Evolutionary conservation across 139 green algal species (phyloP).

Genomic region (Mesotaenium endlicherianum): DNA sequence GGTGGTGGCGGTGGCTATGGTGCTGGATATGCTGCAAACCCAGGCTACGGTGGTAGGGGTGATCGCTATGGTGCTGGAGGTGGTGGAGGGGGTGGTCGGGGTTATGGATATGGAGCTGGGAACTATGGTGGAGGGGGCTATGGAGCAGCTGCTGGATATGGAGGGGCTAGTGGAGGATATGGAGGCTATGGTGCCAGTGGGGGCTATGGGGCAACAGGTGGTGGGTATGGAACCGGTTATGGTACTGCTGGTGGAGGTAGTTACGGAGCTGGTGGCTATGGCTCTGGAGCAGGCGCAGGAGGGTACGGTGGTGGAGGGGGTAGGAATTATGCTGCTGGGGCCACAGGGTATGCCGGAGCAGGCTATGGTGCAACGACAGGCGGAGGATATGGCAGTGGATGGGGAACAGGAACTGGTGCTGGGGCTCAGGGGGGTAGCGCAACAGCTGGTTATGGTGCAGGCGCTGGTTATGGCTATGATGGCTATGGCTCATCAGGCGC

Average conservation of each 20-base stretch:
- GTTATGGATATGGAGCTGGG: not conserved
- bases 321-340: not conserved
- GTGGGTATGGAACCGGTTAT: slow-evolving; percentile 7
- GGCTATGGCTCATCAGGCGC: not conserved
- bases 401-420: not conserved
- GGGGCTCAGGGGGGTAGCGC: not conserved
- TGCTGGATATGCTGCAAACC: not conserved
- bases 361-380: slow-evolving; percentile 9
- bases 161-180: not conserved
- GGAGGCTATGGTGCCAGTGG: slow-evolving; percentile 5
- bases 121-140: not conserved
- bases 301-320: not conserved
- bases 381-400: not conserved
- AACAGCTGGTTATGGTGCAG: not conserved
- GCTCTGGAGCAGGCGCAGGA: not conserved
- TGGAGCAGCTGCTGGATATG: slow-evolving; percentile 10
- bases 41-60: slow-evolving; percentile 10
- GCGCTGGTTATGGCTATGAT: slow-evolving; percentile 16
- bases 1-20: not conserved
- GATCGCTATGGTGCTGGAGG: not conserved
- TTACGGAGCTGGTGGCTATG: slow-evolving; percentile 7
- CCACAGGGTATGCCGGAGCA: not conserved
- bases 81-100: not conserved
- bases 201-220: not conserved
- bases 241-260: not conserved